phyloP scores from a whole-genome alignment of 2,329 filamentous ascomycete species.

The Xylaria sp. region DNA sequence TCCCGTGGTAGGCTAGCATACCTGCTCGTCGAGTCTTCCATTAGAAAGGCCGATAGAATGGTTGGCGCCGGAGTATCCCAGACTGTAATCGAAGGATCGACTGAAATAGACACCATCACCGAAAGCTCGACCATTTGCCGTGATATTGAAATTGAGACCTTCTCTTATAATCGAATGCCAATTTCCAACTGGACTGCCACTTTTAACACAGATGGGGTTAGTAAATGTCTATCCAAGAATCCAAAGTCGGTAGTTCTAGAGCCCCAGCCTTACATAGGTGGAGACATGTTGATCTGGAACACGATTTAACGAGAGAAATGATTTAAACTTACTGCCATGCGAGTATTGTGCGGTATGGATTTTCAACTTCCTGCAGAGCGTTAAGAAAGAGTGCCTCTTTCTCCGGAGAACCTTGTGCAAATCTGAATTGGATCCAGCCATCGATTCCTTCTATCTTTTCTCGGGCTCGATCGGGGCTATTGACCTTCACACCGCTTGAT shows the following conservation, averaged over 20 bases:
- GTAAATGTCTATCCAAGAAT: background rate
- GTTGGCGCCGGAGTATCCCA: conserved; percentile 56
- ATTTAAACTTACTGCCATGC: conserved; percentile 72
- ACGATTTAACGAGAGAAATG: background rate
- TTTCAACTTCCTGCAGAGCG: conserved; percentile 63
- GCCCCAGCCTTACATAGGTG: background rate
- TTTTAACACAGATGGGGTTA: conserved; percentile 15
- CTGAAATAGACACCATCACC: conserved; percentile 89
- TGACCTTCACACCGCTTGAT: conserved; percentile 18
- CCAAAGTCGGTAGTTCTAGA: background rate
- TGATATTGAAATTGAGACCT: conserved; percentile 77
- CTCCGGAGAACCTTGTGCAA: conserved; percentile 88
- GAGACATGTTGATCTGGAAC: background rate
- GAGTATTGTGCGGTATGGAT: conserved; percentile 71
- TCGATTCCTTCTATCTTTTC: conserved; percentile 72
- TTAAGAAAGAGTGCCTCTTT: conserved; percentile 81
- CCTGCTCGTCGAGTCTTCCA: background rate
- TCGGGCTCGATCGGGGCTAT: conserved; percentile 44
- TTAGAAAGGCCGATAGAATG: background rate
- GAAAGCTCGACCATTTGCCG: conserved; percentile 72
- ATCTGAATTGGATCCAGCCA: conserved; percentile 82
- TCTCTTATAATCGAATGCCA: conserved; percentile 92
- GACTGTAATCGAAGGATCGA: conserved; percentile 65
- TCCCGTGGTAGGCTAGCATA: background rate
- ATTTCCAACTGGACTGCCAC: conserved; percentile 76